Conservation (phyloP, 1,284 basidiomycete species). For the Ganoderma resinaceum region DNA sequence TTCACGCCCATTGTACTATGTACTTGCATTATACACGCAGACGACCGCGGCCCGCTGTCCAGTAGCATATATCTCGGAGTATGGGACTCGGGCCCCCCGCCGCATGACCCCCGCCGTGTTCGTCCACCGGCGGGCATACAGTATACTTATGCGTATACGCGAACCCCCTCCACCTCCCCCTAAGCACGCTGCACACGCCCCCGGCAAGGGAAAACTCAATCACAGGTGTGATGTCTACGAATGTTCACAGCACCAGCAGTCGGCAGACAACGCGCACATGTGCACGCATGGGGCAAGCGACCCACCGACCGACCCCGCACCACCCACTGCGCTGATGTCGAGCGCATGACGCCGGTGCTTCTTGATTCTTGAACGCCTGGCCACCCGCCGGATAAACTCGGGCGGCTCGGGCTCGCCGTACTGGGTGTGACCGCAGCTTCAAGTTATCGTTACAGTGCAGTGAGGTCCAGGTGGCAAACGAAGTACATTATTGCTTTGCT, state of each 20-base stretch:
- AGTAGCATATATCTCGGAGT: slow-evolving; percentile 8
- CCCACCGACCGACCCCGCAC: neutral
- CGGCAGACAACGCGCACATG: neutral
- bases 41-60: neutral
- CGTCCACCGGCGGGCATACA: neutral
- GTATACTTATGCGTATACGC: neutral
- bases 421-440: too few relatives aligned
- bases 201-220: too few relatives aligned
- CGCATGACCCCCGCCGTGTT: neutral
- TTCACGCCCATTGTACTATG: neutral
- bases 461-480: too few relatives aligned
- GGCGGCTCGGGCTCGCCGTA: neutral
- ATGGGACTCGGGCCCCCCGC: neutral
- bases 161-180: neutral
- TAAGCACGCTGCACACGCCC: neutral
- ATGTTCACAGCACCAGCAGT: too few relatives aligned
- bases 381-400: neutral
- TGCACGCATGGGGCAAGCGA: neutral
- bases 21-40: neutral
- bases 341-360: neutral
- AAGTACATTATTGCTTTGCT: slow-evolving; percentile 23
- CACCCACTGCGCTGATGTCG: neutral
- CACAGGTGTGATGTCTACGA: too few relatives aligned
- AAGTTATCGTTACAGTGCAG: too few relatives aligned
- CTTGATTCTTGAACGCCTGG: neutral